Percentiles rank a stretch among this genome's conserved stretches.
Evolutionary conservation across 306 rosid species (phyloP).

Genomic region (Quercus aquifolioides): DNA sequence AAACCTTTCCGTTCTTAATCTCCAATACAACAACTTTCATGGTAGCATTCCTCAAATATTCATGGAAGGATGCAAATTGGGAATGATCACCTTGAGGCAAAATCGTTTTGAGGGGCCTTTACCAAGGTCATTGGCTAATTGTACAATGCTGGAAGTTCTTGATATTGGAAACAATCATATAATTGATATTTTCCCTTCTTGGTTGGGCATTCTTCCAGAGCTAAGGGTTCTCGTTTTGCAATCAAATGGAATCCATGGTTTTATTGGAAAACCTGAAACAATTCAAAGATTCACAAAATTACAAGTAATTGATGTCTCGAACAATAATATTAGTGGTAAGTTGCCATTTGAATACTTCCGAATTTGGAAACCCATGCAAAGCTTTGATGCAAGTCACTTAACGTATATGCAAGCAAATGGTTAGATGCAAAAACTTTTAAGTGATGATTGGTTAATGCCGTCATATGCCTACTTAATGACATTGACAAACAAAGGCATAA

Average conservation of each 20-base stretch:
- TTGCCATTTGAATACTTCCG: not conserved
- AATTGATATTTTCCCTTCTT: not conserved
- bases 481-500: too few relatives aligned
- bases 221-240: not conserved
- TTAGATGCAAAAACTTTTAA: fast-evolving
- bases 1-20: not conserved
- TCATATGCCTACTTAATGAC: not conserved
- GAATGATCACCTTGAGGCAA: not conserved
- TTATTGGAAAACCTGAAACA: not conserved
- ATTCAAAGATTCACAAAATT: too few relatives aligned
- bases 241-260: not conserved
- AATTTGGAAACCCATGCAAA: not conserved
- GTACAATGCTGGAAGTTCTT: not conserved
- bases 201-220: not conserved
- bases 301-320: not conserved
- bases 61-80: not conserved
- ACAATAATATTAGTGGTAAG: not conserved
- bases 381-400: not conserved
- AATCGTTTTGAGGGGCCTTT: not conserved
- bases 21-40: not conserved
- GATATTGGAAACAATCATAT: not conserved
- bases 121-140: not conserved
- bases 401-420: too few relatives aligned
- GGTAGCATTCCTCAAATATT: not conserved
- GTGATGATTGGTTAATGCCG: fast-evolving